phyloP scores from a whole-genome alignment of 2,329 filamentous ascomycete species.

The Cladosporium sp. region DNA sequence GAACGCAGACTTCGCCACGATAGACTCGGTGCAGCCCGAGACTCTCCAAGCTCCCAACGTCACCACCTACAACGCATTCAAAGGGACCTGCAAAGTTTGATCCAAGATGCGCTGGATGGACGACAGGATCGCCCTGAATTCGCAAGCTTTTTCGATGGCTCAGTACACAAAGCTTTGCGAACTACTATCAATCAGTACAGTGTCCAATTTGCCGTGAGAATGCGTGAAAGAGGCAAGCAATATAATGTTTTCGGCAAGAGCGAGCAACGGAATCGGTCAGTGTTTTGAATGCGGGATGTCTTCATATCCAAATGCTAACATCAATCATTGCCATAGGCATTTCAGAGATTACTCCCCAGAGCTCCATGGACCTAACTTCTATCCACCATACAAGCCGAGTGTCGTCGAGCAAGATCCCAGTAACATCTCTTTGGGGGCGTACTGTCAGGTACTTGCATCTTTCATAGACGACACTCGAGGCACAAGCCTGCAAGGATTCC shows the following conservation, averaged over 20 bases:
- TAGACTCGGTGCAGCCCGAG: background rate
- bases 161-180: background rate
- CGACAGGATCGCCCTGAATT: background rate
- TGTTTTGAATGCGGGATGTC: background rate
- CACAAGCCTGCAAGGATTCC: background rate
- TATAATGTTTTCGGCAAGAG: background rate
- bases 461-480: background rate
- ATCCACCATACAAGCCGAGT: background rate
- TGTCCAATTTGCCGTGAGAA: background rate
- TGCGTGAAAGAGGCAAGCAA: background rate
- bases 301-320: background rate
- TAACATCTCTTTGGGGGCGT: background rate
- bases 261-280: background rate
- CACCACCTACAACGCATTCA: background rate
- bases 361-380: background rate
- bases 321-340: background rate
- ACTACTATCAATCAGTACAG: background rate
- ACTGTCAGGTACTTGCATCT: background rate
- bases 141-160: background rate
- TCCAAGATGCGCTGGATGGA: background rate
- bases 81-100: background rate
- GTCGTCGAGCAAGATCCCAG: background rate
- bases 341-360: background rate
- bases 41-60: background rate
- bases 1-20: background rate